phyloP scores from a whole-genome alignment of 176 grass and related monocot genomes.

The Hordeum marinum region DNA sequence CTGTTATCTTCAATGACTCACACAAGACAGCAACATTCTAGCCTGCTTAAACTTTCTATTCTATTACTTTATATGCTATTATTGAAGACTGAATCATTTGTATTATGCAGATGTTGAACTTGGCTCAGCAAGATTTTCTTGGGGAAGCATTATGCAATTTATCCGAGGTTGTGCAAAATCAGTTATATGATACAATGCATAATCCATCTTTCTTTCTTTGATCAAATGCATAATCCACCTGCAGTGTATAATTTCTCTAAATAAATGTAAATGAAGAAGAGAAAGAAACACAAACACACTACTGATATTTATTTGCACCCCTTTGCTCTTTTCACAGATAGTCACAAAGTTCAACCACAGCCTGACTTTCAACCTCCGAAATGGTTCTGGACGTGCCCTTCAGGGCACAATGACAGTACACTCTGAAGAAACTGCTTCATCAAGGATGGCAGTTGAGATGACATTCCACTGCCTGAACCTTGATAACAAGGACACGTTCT shows the following conservation, averaged over 20 bases:
- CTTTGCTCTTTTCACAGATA: conserved; percentile 49
- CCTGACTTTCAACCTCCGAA: conserved; percentile 59
- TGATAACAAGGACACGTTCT: conserved; percentile 85
- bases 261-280: background rate
- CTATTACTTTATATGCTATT: background rate
- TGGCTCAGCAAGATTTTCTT: conserved; percentile 76
- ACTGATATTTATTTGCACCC: conserved; percentile 1
- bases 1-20: background rate
- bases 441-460: conserved; percentile 70
- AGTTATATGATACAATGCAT: conserved; percentile 11
- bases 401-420: conserved; percentile 60
- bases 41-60: background rate
- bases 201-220: too few relatives aligned
- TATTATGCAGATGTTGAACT: conserved; percentile 59
- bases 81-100: conserved; percentile 18
- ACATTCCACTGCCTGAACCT: conserved; percentile 55
- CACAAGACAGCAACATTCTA: background rate
- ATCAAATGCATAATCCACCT: conserved; percentile 13
- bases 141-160: conserved; percentile 74
- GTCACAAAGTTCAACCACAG: conserved; percentile 70
- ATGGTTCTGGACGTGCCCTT: conserved; percentile 25
- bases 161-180: conserved; percentile 64
- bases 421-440: conserved; percentile 77
- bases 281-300: too few relatives aligned
- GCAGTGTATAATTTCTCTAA: background rate